Percentiles rank a stretch among this genome's conserved stretches.
phyloP scores from a whole-genome alignment of 148 eudicot genomes.

The Rhododendron williamsianum region DNA sequence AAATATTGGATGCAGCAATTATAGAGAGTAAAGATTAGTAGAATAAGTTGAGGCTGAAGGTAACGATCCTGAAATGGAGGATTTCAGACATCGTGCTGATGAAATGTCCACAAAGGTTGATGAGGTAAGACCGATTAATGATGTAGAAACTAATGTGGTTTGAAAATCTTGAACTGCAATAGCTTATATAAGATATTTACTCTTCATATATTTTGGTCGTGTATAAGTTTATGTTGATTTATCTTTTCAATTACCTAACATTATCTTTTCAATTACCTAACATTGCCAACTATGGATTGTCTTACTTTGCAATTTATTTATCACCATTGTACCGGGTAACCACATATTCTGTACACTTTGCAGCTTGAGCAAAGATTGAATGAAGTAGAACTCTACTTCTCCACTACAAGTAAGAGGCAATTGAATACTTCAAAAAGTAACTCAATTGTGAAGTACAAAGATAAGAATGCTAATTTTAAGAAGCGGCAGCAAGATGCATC shows the following conservation, averaged over 20 bases:
- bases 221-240: not conserved
- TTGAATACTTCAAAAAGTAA: conserved; percentile 44
- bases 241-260: too few relatives aligned
- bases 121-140: conserved; percentile 19
- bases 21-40: not conserved
- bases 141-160: not conserved
- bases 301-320: too few relatives aligned
- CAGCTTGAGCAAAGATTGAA: conserved; percentile 68
- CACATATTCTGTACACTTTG: not conserved
- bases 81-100: conserved; percentile 29
- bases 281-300: not conserved
- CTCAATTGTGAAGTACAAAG: conserved; percentile 52
- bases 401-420: conserved; percentile 34
- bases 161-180: not conserved
- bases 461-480: conserved; percentile 31
- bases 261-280: too few relatives aligned
- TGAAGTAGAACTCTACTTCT: conserved; percentile 61
- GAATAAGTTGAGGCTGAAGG: not conserved
- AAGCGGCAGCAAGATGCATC: conserved; percentile 52
- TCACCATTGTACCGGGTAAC: not conserved
- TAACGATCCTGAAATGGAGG: conserved; percentile 20
- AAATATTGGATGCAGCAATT: not conserved
- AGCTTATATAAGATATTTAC: not conserved
- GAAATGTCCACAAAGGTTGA: conserved; percentile 36
- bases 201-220: not conserved